phyloP scores from a whole-genome alignment of 768 basidiomycete genomes.

The Trametes elegans region DNA sequence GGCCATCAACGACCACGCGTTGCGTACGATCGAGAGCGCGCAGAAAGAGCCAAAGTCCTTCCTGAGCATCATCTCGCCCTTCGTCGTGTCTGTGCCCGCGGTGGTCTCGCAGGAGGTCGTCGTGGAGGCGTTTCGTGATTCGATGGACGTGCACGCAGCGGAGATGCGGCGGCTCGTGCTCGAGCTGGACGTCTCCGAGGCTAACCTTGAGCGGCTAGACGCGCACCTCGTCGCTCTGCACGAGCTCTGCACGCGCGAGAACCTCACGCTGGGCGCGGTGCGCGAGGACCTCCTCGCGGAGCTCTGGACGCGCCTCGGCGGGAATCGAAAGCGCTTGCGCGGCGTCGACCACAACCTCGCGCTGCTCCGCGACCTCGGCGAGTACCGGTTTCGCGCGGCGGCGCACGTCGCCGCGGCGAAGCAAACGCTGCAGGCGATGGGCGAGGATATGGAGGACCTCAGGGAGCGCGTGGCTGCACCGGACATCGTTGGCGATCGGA shows the following conservation, averaged over 20 bases:
- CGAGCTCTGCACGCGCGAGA: conserved; percentile 60
- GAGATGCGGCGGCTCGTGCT: conserved; percentile 56
- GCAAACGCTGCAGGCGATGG: conserved; percentile 60
- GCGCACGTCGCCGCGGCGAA: conserved; percentile 66
- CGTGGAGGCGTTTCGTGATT: conserved; percentile 51
- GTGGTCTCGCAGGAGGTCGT: conserved; percentile 43
- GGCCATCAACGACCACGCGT: conserved; percentile 71
- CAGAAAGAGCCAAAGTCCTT: conserved; percentile 28
- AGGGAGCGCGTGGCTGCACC: conserved; percentile 71
- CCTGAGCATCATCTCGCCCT: conserved; percentile 30
- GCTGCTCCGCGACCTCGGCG: conserved; percentile 53
- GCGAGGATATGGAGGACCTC: conserved; percentile 74
- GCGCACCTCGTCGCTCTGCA: conserved; percentile 55
- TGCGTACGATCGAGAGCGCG: conserved; percentile 49
- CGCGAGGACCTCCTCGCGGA: conserved; percentile 56
- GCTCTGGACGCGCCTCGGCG: conserved; percentile 70
- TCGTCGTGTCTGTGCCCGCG: conserved; percentile 33
- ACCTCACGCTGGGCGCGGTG: conserved; percentile 41
- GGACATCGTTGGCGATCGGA: conserved; percentile 52
- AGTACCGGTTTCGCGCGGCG: conserved; percentile 59
- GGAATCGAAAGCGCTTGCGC: conserved; percentile 50
- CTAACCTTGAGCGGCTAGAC: conserved; percentile 61
- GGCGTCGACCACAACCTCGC: conserved; percentile 49
- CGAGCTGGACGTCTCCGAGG: conserved; percentile 61
- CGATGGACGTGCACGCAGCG: conserved; percentile 57